Evolutionary conservation across 441 rosid genomes (phyloP), one percentile per base, ranked within the genome.

Genomic region (Populus hybrid): DNA sequence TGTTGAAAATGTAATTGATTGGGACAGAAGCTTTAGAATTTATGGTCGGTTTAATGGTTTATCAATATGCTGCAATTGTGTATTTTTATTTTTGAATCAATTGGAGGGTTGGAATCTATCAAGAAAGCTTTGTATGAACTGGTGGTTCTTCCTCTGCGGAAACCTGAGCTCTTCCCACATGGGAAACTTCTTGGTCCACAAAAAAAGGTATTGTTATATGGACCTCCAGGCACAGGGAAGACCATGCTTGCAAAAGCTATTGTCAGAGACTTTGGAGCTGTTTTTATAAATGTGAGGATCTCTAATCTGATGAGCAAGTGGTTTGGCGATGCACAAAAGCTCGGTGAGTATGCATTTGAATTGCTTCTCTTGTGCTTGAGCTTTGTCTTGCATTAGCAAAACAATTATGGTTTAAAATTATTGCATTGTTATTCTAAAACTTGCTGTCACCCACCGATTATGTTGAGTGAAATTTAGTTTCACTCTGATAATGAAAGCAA

Each of bases 201-300:
- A 69, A 95, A 95, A 79, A 98, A 98, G 69, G 98, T 95, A 72
- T 82, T 94, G 88, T 85, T 95, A 65, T 94, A 85, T 82, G 98
- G 98, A 3, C 97, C 99, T 34, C 99, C 97, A 12, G 99, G 99
- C 74, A 94, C 99, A 18, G 99, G 99, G 67, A 94, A 94, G 91
- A 95, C 99, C 42, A 95, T 95, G 98, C 93, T 94, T 81, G 97
- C 99, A 74, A 94, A 95, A 87, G 98, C 98, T 76, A 94, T 95
- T 79, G 97, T 97, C 14, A 95, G 86, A 84, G 99, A 95, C 72
- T 95, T 97, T 12, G 95, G 95, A 78, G 98, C 97, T 82, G 95
- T 92, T 81, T 95, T 94, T 69, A 95, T 94, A 32, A 95, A 95
- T 81, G 32, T 30, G 32, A 30, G 32, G 32, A 3, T 30, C 32